Conservation (phyloP, 2,329 filamentous ascomycete genomes). For the Nigrospora oryzae region DNA sequence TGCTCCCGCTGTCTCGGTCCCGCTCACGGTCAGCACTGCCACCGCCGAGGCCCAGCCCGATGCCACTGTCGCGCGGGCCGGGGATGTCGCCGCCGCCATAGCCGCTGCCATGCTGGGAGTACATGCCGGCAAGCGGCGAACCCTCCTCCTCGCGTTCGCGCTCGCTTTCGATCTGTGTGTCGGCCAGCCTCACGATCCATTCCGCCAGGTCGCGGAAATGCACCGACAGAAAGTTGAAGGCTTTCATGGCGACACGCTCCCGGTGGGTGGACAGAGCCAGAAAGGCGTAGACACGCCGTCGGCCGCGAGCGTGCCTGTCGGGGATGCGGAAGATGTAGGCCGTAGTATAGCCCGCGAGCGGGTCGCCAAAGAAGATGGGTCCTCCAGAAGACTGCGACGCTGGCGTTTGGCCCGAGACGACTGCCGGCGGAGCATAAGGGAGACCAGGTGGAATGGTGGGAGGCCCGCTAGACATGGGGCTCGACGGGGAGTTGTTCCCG, state of each 20-base stretch:
- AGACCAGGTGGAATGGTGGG: slow-evolving; percentile 28
- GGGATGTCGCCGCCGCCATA: slow-evolving; percentile 26
- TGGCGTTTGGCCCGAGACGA: slow-evolving; percentile 40
- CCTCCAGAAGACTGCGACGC: slow-evolving; percentile 46
- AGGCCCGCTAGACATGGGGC: slow-evolving; percentile 24
- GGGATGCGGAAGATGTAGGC: slow-evolving; percentile 64
- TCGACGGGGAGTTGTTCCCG: slow-evolving; percentile 19
- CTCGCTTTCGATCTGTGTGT: slow-evolving; percentile 51
- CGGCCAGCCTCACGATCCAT: slow-evolving; percentile 59
- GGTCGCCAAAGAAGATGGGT: slow-evolving; percentile 62
- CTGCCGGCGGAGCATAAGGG: slow-evolving; percentile 19
- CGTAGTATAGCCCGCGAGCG: slow-evolving; percentile 57
- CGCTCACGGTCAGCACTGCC: slow-evolving; percentile 16
- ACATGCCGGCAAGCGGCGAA: slow-evolving; percentile 28
- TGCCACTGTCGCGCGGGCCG: slow-evolving; percentile 17
- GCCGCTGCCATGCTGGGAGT: slow-evolving; percentile 32
- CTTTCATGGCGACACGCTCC: slow-evolving; percentile 57
- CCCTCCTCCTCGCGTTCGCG: slow-evolving; percentile 30
- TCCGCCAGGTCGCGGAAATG: slow-evolving; percentile 56
- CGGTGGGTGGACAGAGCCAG: slow-evolving; percentile 57
- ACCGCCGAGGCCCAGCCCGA: slow-evolving; percentile 16
- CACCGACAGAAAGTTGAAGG: slow-evolving; percentile 52
- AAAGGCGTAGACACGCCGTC: slow-evolving; percentile 62
- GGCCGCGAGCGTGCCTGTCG: slow-evolving; percentile 58
- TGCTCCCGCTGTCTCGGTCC: slow-evolving; percentile 31